Conservation (phyloP, 129 eudicot species). For the Arctium lappa region DNA sequence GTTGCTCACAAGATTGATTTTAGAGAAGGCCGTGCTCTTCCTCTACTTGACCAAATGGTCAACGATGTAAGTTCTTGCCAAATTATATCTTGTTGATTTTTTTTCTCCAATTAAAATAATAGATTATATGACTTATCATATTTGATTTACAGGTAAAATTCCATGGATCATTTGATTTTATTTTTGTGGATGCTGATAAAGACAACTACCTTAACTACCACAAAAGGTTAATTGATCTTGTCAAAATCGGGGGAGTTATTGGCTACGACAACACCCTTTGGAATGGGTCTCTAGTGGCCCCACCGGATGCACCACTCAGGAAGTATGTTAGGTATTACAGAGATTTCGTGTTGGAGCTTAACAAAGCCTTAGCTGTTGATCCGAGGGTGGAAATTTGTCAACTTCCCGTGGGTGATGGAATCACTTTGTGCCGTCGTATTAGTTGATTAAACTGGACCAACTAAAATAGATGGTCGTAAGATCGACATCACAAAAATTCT, state of each 20-base stretch:
- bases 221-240: constrained; percentile 32
- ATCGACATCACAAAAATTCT: neutral
- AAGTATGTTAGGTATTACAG: constrained; percentile 34
- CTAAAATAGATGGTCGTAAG: neutral
- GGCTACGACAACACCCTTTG: constrained; percentile 45
- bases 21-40: constrained; percentile 63
- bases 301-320: constrained; percentile 28
- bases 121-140: too few species aligned
- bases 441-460: neutral
- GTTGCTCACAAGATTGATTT: constrained; percentile 63
- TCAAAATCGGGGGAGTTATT: constrained; percentile 38
- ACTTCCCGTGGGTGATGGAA: constrained; percentile 41
- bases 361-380: constrained; percentile 39
- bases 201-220: constrained; percentile 40
- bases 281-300: constrained; percentile 33
- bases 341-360: constrained; percentile 39
- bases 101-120: too few species aligned
- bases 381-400: constrained; percentile 38
- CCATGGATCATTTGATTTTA: constrained; percentile 37
- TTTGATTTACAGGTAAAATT: constrained; percentile 2
- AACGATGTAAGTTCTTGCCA: constrained; percentile 33
- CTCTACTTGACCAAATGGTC: constrained; percentile 63
- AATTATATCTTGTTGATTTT: too few species aligned
- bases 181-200: constrained; percentile 39
- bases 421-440: constrained; percentile 34